Percentiles rank a stretch among this genome's conserved stretches.
These are phyloP conservation scores for Erysimum cheiri DNA, from an alignment of 441 rosid genomes.

Conservation along the genomic window DNA sequence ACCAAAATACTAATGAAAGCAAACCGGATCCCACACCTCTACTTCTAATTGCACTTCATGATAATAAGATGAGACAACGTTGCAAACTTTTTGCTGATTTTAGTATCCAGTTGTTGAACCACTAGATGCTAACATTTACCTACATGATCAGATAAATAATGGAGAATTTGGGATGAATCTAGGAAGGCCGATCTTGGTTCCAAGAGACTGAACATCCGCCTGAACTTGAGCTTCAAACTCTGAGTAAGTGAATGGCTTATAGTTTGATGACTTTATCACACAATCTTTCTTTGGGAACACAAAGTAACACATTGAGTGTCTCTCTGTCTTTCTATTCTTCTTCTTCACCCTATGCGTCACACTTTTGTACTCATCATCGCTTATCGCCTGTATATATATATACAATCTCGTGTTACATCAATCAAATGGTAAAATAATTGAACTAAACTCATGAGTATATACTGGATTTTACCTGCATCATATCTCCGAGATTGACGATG, in stretches of 20 bases:
- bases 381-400: slow-evolving; percentile 56
- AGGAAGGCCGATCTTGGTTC: slow-evolving; percentile 65
- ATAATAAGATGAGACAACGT: slow-evolving; percentile 6
- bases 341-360: slow-evolving; percentile 68
- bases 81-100: slow-evolving; percentile 7
- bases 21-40: slow-evolving; percentile 12
- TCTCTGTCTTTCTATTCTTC: slow-evolving; percentile 45
- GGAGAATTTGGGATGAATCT: slow-evolving; percentile 53
- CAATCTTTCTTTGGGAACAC: slow-evolving; percentile 67
- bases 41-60: slow-evolving; percentile 6
- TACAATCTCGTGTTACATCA: not conserved
- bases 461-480: slow-evolving; percentile 67
- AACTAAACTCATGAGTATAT: not conserved
- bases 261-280: slow-evolving; percentile 64
- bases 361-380: slow-evolving; percentile 67
- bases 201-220: slow-evolving; percentile 55
- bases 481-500: slow-evolving; percentile 74
- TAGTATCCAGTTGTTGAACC: not conserved
- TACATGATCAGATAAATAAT: slow-evolving; percentile 13
- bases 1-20: not conserved
- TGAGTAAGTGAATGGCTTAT: slow-evolving; percentile 68
- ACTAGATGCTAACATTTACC: not conserved
- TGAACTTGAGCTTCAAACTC: slow-evolving; percentile 76
- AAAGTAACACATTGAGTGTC: slow-evolving; percentile 79
- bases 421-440: not conserved